These are phyloP conservation scores for Biscogniauxia sp. DNA, from an alignment of 2,329 filamentous ascomycete genomes.

Conservation along the genomic window DNA sequence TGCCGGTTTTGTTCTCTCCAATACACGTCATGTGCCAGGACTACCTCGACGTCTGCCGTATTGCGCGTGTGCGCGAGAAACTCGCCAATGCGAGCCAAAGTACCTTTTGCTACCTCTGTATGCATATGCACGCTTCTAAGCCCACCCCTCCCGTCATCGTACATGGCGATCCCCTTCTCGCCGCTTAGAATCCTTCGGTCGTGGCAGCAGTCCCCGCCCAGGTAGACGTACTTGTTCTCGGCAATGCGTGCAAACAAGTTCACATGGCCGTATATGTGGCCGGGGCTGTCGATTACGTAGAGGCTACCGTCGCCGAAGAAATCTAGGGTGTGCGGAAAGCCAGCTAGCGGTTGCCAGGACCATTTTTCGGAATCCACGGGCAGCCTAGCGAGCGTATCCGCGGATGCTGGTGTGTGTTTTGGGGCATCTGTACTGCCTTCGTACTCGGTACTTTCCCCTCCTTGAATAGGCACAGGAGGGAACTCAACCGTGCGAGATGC, in stretches of 20 bases:
- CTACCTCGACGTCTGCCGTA: conserved; percentile 41
- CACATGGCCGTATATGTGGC: conserved; percentile 50
- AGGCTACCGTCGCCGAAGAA: conserved; percentile 45
- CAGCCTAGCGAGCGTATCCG: conserved; percentile 14
- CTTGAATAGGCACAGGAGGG: conserved; percentile 28
- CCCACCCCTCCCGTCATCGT: conserved; percentile 43
- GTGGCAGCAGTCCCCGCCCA: conserved; percentile 54
- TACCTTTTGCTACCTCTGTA: conserved; percentile 41
- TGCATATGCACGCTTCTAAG: conserved; percentile 50
- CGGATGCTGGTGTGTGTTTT: conserved; percentile 17
- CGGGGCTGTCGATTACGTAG: conserved; percentile 48
- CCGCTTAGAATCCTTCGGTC: conserved; percentile 49
- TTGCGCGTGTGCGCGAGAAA: conserved; percentile 33
- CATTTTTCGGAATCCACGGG: conserved; percentile 23
- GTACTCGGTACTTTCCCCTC: conserved; percentile 4
- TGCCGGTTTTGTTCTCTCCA: conserved; percentile 42
- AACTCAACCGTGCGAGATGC: conserved; percentile 40
- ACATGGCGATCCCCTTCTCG: conserved; percentile 51
- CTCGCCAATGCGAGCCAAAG: conserved; percentile 39
- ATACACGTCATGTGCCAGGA: conserved; percentile 48
- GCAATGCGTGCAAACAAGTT: conserved; percentile 45
- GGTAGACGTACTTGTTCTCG: conserved; percentile 42
- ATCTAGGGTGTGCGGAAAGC: conserved; percentile 45
- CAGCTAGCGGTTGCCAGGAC: conserved; percentile 41
- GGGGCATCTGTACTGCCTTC: conserved; percentile 11